These are phyloP conservation scores for Trichoderma pleuroti DNA, from an alignment of 2,329 filamentous ascomycete species.

Conservation along the genomic window DNA sequence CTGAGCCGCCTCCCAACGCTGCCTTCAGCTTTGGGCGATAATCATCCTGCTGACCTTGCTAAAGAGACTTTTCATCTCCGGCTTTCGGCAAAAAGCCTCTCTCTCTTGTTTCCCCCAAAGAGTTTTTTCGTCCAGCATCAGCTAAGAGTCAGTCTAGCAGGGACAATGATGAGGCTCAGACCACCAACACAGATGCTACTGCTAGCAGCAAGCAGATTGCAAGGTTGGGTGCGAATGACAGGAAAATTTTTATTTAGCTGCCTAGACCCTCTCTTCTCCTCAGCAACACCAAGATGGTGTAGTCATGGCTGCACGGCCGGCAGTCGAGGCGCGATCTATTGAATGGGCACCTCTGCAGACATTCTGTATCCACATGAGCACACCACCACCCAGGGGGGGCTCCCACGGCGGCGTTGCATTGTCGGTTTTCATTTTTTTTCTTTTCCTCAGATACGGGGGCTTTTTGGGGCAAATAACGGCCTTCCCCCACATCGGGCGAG, in stretches of 20 bases:
- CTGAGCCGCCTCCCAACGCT: background rate
- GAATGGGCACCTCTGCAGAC: background rate
- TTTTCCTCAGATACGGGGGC: background rate
- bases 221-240: slow-evolving; percentile 8
- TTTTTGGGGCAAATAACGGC: background rate
- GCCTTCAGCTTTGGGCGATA: background rate
- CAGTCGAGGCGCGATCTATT: slow-evolving; percentile 18
- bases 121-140: background rate
- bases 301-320: slow-evolving; percentile 9
- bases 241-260: slow-evolving; percentile 19
- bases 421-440: background rate
- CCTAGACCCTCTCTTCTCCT: slow-evolving; percentile 19
- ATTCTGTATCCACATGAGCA: background rate
- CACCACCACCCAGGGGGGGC: background rate
- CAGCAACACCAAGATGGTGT: slow-evolving; percentile 12
- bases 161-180: background rate
- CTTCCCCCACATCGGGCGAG: slow-evolving; percentile 7
- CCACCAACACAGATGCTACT: slow-evolving; percentile 2
- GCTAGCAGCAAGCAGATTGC: background rate
- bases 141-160: background rate
- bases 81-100: background rate
- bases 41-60: slow-evolving; percentile 10
- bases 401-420: background rate
- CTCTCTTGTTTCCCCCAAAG: background rate
- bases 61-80: slow-evolving; percentile 1